These are phyloP conservation scores for Saccharomyces hybrid DNA, from an alignment of 1,139 yeast genomes.

Conservation along the genomic window DNA sequence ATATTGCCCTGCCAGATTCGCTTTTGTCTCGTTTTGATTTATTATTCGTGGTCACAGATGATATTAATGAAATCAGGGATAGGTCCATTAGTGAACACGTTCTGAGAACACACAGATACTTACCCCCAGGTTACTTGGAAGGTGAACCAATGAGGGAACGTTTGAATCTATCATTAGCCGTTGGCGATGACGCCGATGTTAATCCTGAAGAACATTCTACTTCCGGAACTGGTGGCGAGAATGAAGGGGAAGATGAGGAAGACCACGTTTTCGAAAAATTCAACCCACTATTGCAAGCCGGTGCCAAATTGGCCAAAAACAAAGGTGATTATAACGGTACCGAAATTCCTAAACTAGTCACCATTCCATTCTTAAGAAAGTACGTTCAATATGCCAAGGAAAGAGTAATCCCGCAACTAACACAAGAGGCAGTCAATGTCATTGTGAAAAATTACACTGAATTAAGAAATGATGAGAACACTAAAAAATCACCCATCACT, in stretches of 20 bases:
- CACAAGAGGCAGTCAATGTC: constrained; percentile 69
- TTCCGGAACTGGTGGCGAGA: neutral
- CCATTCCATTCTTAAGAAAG: constrained; percentile 82
- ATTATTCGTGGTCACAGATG: constrained; percentile 92
- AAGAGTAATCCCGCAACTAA: constrained; percentile 73
- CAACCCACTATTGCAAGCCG: constrained; percentile 76
- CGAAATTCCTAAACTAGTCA: constrained; percentile 52
- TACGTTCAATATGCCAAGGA: constrained; percentile 92
- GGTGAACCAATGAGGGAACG: constrained; percentile 92
- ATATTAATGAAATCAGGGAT: constrained; percentile 77
- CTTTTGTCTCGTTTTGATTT: constrained; percentile 93
- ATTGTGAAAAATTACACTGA: constrained; percentile 75
- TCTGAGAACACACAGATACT: constrained; percentile 81
- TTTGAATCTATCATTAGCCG: constrained; percentile 61
- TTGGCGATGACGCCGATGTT: constrained; percentile 43
- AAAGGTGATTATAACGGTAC: constrained; percentile 35
- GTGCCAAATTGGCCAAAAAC: constrained; percentile 41
- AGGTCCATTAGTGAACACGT: constrained; percentile 91
- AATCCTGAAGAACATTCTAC: constrained; percentile 8
- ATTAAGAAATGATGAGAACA: constrained; percentile 71
- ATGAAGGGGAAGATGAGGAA: constrained; percentile 31
- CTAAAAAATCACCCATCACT: constrained; percentile 90
- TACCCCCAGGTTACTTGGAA: constrained; percentile 83
- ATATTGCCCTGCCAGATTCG: constrained; percentile 95
- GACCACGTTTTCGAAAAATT: constrained; percentile 68